A percentile compares a stretch with the other conserved stretches of the same genome.
Conservation (phyloP, 1,284 basidiomycete genomes). For the Trichosporon asahii region DNA sequence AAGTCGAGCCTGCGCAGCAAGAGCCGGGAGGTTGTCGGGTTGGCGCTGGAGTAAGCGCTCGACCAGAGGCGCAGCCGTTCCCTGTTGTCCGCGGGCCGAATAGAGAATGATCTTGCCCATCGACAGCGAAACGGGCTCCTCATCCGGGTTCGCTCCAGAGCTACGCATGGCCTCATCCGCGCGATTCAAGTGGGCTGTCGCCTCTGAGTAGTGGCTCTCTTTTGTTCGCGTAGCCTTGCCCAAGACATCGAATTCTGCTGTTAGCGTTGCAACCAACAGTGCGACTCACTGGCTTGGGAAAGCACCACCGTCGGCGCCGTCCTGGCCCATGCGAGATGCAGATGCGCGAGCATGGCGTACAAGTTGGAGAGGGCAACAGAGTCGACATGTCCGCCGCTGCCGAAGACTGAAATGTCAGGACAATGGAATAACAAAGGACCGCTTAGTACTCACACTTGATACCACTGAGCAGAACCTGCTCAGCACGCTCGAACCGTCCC, state of each 20-base stretch:
- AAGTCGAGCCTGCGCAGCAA: slow-evolving; percentile 65
- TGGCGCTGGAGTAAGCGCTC: slow-evolving; percentile 73
- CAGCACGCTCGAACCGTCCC: slow-evolving; percentile 38
- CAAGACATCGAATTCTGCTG: slow-evolving; percentile 66
- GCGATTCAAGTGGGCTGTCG: slow-evolving; percentile 66
- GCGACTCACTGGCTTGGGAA: slow-evolving; percentile 64
- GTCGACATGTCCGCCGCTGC: slow-evolving; percentile 49
- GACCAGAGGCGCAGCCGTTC: slow-evolving; percentile 73
- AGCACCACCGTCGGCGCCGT: slow-evolving; percentile 75
- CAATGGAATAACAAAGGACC: neutral
- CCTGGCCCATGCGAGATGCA: slow-evolving; percentile 71
- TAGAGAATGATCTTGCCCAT: slow-evolving; percentile 61
- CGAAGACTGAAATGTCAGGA: slow-evolving; percentile 31
- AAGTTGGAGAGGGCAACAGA: slow-evolving; percentile 56
- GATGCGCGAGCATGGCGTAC: slow-evolving; percentile 74
- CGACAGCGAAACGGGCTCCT: slow-evolving; percentile 43
- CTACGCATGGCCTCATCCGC: slow-evolving; percentile 64
- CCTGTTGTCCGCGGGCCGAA: slow-evolving; percentile 71
- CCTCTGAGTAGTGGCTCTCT: slow-evolving; percentile 63
- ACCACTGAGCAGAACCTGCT: slow-evolving; percentile 45
- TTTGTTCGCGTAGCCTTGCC: slow-evolving; percentile 60
- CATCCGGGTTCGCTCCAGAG: slow-evolving; percentile 32
- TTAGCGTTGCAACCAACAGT: slow-evolving; percentile 20
- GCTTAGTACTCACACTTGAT: slow-evolving; percentile 43
- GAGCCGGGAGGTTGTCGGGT: slow-evolving; percentile 66